Evolutionary conservation across 2,329 filamentous ascomycete species (phyloP).

Genomic region (Monosporascus sp.): DNA sequence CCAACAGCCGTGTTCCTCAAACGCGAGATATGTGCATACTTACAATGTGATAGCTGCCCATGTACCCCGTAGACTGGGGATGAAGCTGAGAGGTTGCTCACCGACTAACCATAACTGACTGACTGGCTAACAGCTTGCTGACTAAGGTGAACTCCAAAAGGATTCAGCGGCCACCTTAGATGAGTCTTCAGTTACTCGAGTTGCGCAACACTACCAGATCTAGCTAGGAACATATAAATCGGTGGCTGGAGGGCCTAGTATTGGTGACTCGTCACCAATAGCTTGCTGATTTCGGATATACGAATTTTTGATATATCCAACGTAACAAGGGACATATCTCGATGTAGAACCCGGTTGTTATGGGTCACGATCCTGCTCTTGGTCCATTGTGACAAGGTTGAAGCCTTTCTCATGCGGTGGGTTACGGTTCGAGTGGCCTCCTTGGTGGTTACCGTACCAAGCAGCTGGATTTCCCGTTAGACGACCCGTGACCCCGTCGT

Average conservation of each 20-base stretch:
- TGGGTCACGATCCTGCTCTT: background rate
- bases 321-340: background rate
- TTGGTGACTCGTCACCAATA: background rate
- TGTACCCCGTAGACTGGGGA: background rate
- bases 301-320: background rate
- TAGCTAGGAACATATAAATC: too few relatives aligned
- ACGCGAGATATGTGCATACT: background rate
- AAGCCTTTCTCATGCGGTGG: background rate
- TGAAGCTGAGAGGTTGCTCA: background rate
- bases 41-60: background rate
- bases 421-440: background rate
- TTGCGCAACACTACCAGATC: too few relatives aligned
- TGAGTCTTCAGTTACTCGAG: too few relatives aligned
- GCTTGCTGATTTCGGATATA: background rate
- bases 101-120: too few relatives aligned
- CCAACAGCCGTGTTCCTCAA: background rate
- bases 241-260: background rate
- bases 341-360: background rate
- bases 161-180: too few relatives aligned
- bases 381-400: background rate
- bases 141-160: too few relatives aligned
- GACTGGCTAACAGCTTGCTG: too few relatives aligned
- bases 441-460: background rate
- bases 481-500: too few relatives aligned
- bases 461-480: background rate